Evolutionary conservation across 2,329 filamentous ascomycete genomes (phyloP), one percentile per base, ranked within the genome.

Genomic region (Lasiodiplodia gonubiensis): DNA sequence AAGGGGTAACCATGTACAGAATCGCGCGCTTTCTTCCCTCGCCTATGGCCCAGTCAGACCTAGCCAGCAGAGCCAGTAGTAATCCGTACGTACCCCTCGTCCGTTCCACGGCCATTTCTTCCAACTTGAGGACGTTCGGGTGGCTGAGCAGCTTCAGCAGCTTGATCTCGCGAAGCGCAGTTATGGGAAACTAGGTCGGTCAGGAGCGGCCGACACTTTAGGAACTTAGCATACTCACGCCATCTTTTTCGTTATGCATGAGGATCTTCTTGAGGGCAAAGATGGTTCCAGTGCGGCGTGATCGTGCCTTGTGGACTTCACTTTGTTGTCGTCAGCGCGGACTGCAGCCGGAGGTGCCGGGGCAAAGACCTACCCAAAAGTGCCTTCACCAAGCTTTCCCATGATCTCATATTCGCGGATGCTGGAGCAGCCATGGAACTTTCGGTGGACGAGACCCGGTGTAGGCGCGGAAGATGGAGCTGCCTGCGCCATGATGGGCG

Each of bases 161-260:
- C 83, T 98, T 98, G 83, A 99, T 97, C 80, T 99, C 95, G 76
- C 95, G 92, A 54, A 99, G 86, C 7, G 95, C 94, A 0, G 95
- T 99, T 70, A 99, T 99, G n/a, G 95, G 95, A 73, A 99, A 99
- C 84, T 92, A 71, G 72, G 18, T 7, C 14, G 4, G 57, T 67
- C 12, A 67, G 49, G 16, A 18, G 1, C 25, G 3, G 33, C 18
- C 37, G 30, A 10, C 25, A 11, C 70, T 73, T 70, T 64, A 61
- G 63, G 53, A 25, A 59, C 18, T 27, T 25, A 37, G 37, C 30
- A 53, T 18, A 64, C 89, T 73, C 80, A 92, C 90, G 60, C 95
- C 95, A 80, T 99, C 95, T 79, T 97, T 98, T 83, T 99, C 95
- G 79, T 98, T 97, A 79, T 98, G 95, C 92, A 98, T 97, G 71